These are phyloP conservation scores for Chaetomium strumarium DNA, from an alignment of 2,329 filamentous ascomycete species.

Conservation along the genomic window DNA sequence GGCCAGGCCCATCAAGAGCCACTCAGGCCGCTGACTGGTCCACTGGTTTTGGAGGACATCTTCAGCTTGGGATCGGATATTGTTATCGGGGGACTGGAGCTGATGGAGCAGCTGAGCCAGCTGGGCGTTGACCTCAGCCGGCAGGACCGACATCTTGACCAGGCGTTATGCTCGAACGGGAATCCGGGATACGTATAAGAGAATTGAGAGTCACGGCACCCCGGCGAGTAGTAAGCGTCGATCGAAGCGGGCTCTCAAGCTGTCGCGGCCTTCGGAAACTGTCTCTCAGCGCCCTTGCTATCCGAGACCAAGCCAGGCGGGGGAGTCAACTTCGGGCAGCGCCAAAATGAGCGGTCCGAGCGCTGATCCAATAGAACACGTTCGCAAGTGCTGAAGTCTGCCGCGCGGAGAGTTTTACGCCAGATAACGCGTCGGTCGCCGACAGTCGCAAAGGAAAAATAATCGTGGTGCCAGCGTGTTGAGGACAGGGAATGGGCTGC, in stretches of 20 bases:
- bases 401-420: neutral
- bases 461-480: conserved; percentile 14
- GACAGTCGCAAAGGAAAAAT: conserved; percentile 12
- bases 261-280: conserved; percentile 1
- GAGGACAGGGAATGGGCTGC: conserved; percentile 13
- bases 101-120: conserved; percentile 81
- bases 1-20: conserved; percentile 86
- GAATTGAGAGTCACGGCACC: neutral
- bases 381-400: neutral
- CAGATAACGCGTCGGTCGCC: conserved; percentile 16
- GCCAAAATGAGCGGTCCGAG: conserved; percentile 2
- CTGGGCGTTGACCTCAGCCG: conserved; percentile 76
- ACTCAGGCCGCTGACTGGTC: conserved; percentile 73
- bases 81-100: conserved; percentile 85
- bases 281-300: conserved; percentile 14
- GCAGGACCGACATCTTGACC: conserved; percentile 71
- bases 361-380: neutral
- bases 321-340: conserved; percentile 12
- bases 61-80: conserved; percentile 76
- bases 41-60: conserved; percentile 88
- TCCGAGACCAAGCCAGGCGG: conserved; percentile 11
- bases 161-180: neutral
- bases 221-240: neutral
- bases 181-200: neutral
- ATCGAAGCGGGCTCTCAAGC: neutral